phyloP scores from a whole-genome alignment of 306 rosid genomes.

The Quercus wislizeni region DNA sequence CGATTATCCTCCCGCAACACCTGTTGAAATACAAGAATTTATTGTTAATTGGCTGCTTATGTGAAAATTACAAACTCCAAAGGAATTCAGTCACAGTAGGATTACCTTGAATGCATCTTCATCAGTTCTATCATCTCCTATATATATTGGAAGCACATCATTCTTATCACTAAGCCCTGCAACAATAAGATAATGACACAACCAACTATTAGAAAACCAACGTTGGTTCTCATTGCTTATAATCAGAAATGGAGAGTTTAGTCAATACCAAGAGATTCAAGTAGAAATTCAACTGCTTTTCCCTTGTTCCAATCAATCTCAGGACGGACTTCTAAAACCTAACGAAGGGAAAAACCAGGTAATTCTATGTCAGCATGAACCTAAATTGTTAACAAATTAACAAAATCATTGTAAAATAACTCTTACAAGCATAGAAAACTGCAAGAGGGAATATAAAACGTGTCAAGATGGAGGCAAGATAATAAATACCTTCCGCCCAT shows the following conservation, averaged over 20 bases:
- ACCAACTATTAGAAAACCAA: background rate
- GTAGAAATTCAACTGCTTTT: constrained; percentile 92
- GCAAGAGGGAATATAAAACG: background rate
- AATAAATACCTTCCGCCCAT: constrained; percentile 77
- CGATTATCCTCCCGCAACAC: constrained; percentile 52
- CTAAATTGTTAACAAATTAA: background rate
- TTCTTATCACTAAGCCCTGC: constrained; percentile 56
- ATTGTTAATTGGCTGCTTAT: background rate
- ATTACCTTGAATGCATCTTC: constrained; percentile 96
- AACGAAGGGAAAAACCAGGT: background rate
- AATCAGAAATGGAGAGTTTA: background rate
- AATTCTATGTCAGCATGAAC: background rate
- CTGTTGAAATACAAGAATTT: constrained; percentile 23
- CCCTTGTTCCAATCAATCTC: constrained; percentile 95
- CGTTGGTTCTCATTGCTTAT: background rate
- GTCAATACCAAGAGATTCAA: constrained; percentile 70
- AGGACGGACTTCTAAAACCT: constrained; percentile 99
- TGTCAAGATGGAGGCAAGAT: background rate
- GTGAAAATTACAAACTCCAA: background rate
- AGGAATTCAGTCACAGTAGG: background rate
- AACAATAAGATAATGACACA: constrained; percentile 3
- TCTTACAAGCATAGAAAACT: background rate
- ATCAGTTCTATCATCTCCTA: constrained; percentile 89
- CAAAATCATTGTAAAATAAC: background rate
- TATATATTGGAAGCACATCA: constrained; percentile 76